Conservation (phyloP, 164 flowering plant species). For the Berberis thunbergii region DNA sequence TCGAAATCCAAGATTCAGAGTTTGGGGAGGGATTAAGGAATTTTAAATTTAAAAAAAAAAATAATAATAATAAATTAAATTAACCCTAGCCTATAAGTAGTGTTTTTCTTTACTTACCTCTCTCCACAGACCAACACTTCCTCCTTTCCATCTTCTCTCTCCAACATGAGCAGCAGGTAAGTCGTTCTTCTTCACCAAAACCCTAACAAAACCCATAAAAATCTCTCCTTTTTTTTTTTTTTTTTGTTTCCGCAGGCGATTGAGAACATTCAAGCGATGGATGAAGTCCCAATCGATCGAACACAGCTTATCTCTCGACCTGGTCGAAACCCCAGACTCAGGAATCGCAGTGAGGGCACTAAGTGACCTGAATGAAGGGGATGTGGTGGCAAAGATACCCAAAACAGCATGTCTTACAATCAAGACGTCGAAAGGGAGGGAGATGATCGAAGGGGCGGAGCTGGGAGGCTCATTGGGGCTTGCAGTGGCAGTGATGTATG, state of each 20-base stretch:
- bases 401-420: conserved; percentile 67
- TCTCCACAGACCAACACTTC: no score
- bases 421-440: conserved; percentile 47
- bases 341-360: conserved; percentile 50
- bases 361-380: conserved; percentile 55
- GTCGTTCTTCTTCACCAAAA: no score
- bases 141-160: no score
- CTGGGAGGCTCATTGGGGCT: conserved; percentile 60
- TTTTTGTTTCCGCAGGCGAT: conserved; percentile 29
- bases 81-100: no score
- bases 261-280: conserved; percentile 88
- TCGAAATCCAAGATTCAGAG: no score
- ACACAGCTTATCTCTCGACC: conserved; percentile 46
- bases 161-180: no score
- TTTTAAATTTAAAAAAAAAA: no score
- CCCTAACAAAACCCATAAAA: no score
- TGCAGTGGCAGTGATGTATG: conserved; percentile 76
- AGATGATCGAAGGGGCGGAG: conserved; percentile 48
- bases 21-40: no score
- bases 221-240: no score
- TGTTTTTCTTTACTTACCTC: no score
- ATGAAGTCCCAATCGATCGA: conserved; percentile 58
- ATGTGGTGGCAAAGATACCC: conserved; percentile 71
- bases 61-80: no score
- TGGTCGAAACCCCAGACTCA: conserved; percentile 24